Evolutionary conservation across 2,329 filamentous ascomycete genomes (phyloP).

Genomic region (Botryotinia globosa): DNA sequence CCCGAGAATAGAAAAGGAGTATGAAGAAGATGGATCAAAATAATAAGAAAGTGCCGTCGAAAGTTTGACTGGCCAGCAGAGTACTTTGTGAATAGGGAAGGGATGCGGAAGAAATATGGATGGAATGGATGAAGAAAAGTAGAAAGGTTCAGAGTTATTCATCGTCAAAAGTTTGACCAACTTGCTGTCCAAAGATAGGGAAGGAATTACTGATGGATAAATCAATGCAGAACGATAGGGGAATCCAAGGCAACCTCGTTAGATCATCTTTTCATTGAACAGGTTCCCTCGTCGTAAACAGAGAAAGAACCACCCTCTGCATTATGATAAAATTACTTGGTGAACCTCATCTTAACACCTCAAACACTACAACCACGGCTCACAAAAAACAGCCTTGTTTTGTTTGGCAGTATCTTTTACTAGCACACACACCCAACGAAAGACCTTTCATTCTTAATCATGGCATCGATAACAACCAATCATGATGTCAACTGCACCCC

Average conservation of each 20-base stretch:
- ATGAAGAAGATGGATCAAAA: not conserved
- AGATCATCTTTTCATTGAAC: not conserved
- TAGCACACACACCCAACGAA: too few species aligned
- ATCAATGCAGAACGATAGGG: not conserved
- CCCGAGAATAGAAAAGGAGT: not conserved
- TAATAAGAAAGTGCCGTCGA: not conserved
- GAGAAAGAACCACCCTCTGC: not conserved
- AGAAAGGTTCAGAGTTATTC: too few species aligned
- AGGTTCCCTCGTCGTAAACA: not conserved
- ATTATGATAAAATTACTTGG: not conserved
- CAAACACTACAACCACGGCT: not conserved
- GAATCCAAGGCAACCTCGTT: not conserved
- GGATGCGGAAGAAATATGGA: too few species aligned
- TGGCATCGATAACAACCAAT: too few species aligned
- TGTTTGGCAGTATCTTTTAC: not conserved
- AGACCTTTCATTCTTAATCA: too few species aligned
- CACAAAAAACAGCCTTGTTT: not conserved
- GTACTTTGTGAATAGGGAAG: too few species aligned
- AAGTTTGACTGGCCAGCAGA: not conserved
- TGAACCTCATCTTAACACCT: not conserved
- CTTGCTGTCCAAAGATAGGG: too few species aligned
- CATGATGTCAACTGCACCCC: too few species aligned
- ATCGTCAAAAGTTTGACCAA: too few species aligned
- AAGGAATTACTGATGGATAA: not conserved
- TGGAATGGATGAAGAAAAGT: too few species aligned